A percentile compares a stretch with the other conserved stretches of the same genome.
phyloP scores from a whole-genome alignment of 1,139 yeast genomes.

The Kluyveromyces sp. region DNA sequence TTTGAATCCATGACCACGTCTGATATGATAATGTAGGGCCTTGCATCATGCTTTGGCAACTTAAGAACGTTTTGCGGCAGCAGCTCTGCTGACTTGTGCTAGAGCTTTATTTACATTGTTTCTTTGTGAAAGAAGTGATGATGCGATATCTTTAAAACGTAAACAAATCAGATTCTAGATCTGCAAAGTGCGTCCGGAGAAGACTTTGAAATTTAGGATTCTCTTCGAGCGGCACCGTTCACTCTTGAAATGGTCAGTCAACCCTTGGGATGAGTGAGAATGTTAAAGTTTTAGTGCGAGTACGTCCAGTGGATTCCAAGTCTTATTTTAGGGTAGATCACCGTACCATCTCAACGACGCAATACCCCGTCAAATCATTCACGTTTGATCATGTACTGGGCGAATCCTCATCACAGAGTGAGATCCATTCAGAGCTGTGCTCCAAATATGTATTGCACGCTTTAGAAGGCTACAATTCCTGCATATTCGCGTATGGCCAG shows the following conservation, averaged over 20 bases:
- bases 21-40: too few relatives aligned
- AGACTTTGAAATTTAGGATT: neutral
- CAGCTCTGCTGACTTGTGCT: too few relatives aligned
- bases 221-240: neutral
- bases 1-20: too few relatives aligned
- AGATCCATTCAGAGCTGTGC: constrained; percentile 10
- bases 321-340: neutral
- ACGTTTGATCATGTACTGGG: constrained; percentile 7
- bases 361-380: neutral
- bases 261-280: constrained; percentile 3
- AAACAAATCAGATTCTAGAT: neutral
- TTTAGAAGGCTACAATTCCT: constrained; percentile 77
- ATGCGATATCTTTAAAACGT: too few relatives aligned
- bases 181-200: neutral
- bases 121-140: too few relatives aligned
- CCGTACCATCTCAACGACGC: neutral
- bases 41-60: too few relatives aligned
- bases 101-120: neutral
- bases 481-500: constrained; percentile 92
- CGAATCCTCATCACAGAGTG: constrained; percentile 8
- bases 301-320: constrained; percentile 1
- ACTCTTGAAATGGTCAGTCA: neutral
- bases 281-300: constrained; percentile 4
- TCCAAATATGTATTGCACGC: constrained; percentile 29
- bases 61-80: too few relatives aligned